Evolutionary conservation across 768 basidiomycete genomes (phyloP).

Genomic region (Russula earlei): DNA sequence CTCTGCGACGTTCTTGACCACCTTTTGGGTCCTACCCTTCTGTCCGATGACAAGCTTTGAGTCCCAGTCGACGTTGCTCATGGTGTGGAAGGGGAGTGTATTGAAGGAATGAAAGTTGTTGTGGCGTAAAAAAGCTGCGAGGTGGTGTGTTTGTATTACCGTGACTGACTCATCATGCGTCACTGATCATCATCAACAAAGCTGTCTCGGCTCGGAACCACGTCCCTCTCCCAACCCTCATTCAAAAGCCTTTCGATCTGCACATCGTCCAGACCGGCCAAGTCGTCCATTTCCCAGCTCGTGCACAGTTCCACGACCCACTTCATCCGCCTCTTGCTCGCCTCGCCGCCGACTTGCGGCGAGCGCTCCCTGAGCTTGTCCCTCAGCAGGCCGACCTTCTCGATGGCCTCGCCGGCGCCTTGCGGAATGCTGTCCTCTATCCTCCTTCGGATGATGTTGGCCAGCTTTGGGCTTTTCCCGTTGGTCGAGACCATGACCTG

Average conservation of each 20-base stretch:
- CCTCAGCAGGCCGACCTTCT: conserved; percentile 69
- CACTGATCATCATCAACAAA: too few relatives aligned
- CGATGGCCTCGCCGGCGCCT: conserved; percentile 67
- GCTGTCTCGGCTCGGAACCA: conserved; percentile 37
- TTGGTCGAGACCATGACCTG: conserved; percentile 96
- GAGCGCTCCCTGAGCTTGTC: conserved; percentile 65
- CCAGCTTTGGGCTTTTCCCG: conserved; percentile 86
- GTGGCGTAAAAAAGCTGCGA: too few relatives aligned
- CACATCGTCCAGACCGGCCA: conserved; percentile 57
- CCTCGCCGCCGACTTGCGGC: conserved; percentile 70
- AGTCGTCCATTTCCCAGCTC: conserved; percentile 74
- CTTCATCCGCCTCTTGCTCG: conserved; percentile 75
- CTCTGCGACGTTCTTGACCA: conserved; percentile 49
- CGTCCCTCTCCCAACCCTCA: conserved; percentile 74
- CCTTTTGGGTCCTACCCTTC: conserved; percentile 56
- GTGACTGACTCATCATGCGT: conserved; percentile 6
- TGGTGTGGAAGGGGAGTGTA: conserved; percentile 4
- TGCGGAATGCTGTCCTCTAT: conserved; percentile 63
- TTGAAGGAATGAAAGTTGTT: too few relatives aligned
- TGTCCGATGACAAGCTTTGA: conserved; percentile 61
- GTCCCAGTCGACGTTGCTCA: conserved; percentile 53
- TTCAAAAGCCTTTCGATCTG: conserved; percentile 60
- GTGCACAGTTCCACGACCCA: conserved; percentile 90
- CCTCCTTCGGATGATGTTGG: conserved; percentile 65
- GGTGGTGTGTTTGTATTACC: too few relatives aligned